Evolutionary conservation across 78 protist species (phyloP), one percentile per base, ranked within the genome.

Genomic region (Dictyostelium discoideum): DNA sequence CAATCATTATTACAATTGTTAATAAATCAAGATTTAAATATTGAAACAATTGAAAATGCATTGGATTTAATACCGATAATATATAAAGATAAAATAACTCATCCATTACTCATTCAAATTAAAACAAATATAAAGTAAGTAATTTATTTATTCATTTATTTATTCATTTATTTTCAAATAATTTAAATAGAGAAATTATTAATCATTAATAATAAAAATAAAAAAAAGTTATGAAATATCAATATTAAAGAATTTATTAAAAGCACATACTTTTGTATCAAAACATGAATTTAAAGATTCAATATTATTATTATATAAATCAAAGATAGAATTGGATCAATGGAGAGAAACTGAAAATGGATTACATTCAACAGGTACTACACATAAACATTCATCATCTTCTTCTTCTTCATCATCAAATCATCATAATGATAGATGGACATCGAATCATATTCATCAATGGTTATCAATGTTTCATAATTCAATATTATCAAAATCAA

Each of bases 41-140:
- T 90, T 5, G 88, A 90, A 42, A 29, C 60, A 0, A n/a, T 90
- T 14, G 87, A 60, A 14, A 90, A 67, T 24, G 26, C 85, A 32
- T 60, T 90, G 11, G 94, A 90, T 42, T 14, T 24, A 24, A 69
- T 90, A 37, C 94, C 94, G 2, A 72, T 60, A 6, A 90, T 90
- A 1, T 90, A 90, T 72, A 84, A 76, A 67, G 94, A 90, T 72
- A 90, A 82, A 72, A 90, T 90, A 18, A 90, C 94, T 29, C 94
- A 90, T 90, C 94, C 94, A 20, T n/a, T 90, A 46, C 42, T 90
- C 22, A 16, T 90, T 29, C 87, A 85, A 65, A 90, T 90, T 39
- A 90, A 82, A 72, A 16, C 94, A 3, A 90, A 90, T 72, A 90
- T 86, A 82, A 90, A 90, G 86, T 87, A 77, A n/a, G 84, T 54